Evolutionary conservation across 345 rosid species (phyloP).

Genomic region (Euphorbia tirucalli): DNA sequence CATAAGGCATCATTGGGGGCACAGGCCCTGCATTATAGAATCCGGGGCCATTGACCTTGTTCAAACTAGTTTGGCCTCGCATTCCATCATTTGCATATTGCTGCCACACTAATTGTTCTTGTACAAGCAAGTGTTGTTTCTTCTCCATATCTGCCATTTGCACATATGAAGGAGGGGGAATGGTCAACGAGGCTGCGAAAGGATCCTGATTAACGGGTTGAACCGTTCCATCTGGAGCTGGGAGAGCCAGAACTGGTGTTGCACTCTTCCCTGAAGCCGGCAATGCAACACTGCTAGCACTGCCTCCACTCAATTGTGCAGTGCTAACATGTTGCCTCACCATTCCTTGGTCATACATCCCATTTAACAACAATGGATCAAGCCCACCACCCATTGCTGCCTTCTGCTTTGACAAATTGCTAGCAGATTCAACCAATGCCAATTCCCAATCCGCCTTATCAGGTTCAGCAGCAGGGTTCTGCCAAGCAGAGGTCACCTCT

Average conservation of each 20-base stretch:
- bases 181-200: constrained; percentile 55
- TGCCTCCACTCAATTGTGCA: constrained; percentile 61
- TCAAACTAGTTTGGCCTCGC: constrained; percentile 67
- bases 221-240: constrained; percentile 66
- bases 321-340: constrained; percentile 61
- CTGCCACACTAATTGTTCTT: constrained; percentile 68
- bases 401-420: constrained; percentile 66
- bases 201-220: constrained; percentile 47
- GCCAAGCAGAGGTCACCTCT: constrained; percentile 77
- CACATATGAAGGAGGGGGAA: constrained; percentile 65
- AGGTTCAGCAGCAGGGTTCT: constrained; percentile 74
- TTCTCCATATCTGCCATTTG: constrained; percentile 78
- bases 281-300: constrained; percentile 77
- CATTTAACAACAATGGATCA: constrained; percentile 73
- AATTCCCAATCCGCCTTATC: constrained; percentile 91
- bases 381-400: constrained; percentile 83
- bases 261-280: constrained; percentile 51
- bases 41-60: constrained; percentile 42
- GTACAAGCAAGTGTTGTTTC: constrained; percentile 59
- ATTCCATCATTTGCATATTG: constrained; percentile 66
- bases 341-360: constrained; percentile 89
- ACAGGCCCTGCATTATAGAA: constrained; percentile 37
- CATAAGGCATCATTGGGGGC: constrained; percentile 45
- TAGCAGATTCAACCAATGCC: constrained; percentile 83
- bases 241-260: constrained; percentile 62